A percentile compares a stretch with the other conserved stretches of the same genome.
Conservation (phyloP, 2,329 filamentous ascomycete species). For the Alternaria sp. region DNA sequence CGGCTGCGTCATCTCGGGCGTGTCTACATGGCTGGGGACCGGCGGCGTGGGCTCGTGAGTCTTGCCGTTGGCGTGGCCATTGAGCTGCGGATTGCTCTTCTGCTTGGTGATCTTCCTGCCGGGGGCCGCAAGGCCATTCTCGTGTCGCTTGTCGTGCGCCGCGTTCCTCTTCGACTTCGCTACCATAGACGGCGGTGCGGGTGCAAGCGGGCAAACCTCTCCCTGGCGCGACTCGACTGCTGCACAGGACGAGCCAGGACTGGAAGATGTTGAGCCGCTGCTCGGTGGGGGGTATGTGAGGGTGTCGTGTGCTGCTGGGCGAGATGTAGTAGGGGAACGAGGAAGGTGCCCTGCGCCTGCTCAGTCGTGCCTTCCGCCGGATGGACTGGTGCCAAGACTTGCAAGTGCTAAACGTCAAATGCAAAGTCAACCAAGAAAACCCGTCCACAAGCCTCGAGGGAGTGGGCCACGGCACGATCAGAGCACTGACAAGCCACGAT, state of each 20-base stretch:
- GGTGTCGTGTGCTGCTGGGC: slow-evolving; percentile 30
- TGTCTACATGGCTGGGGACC: slow-evolving; percentile 49
- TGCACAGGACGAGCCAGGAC: slow-evolving; percentile 56
- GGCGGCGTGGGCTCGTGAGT: slow-evolving; percentile 50
- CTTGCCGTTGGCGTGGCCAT: slow-evolving; percentile 54
- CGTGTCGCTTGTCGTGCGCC: slow-evolving; percentile 70
- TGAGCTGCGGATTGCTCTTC: slow-evolving; percentile 57
- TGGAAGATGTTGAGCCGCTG: slow-evolving; percentile 51
- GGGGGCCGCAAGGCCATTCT: slow-evolving; percentile 84
- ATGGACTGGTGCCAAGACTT: slow-evolving; percentile 20
- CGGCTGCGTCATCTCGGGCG: slow-evolving; percentile 45
- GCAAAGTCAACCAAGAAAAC: slow-evolving; percentile 15
- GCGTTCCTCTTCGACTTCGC: slow-evolving; percentile 56
- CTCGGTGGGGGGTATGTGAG: slow-evolving; percentile 27
- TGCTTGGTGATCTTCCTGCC: slow-evolving; percentile 70
- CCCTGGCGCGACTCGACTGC: slow-evolving; percentile 53
- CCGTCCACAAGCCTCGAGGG: slow-evolving; percentile 3
- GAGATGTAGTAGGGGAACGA: slow-evolving; percentile 29
- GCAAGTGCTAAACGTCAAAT: slow-evolving; percentile 19
- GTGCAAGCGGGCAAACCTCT: slow-evolving; percentile 43
- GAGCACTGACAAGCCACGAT: slow-evolving; percentile 2
- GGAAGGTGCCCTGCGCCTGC: slow-evolving; percentile 18
- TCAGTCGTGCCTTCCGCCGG: slow-evolving; percentile 15
- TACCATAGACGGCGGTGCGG: slow-evolving; percentile 56
- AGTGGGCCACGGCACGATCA: slow-evolving; percentile 2